Base-by-base conservation (phyloP, 768 basidiomycete species). In the Kwoniella shandongensis region DNA sequence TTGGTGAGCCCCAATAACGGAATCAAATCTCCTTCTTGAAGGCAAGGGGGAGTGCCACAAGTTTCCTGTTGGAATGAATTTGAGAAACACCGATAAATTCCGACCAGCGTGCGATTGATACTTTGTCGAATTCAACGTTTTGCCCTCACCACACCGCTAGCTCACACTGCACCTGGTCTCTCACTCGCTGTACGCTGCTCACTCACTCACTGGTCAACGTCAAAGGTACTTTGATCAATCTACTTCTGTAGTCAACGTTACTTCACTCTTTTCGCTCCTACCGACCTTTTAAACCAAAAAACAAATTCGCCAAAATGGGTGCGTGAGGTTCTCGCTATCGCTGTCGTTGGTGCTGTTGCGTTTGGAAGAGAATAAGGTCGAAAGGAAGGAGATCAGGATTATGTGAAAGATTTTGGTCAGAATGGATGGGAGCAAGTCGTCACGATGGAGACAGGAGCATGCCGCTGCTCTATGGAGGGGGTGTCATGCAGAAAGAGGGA, bases 301-400 rank as follows among this genome's bases (percentile, higher is more conserved):
- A 58, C 53, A 65, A 47, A 62, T 58, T 59, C 64, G 63, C 59
- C 67, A 69, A 65, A 63, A 69, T 69, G 67, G 67, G 67, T 69
- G 44, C 62, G 67, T 69, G 35, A 25, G 48, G 29, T 50, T 18
- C 29, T 38, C 30, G 29, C n/a, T 18, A 20, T 36, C 50, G 50
- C 32, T 20, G 27, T 32, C 35, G 27, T 50, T 38, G 32, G 20
- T 20, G 17, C 11, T 7, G 3, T 11, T 2, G 26, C 8, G 13
- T 45, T 17, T 26, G 20, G 47, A 17, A 49, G 35, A 10, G 47
- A n/a, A n/a, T n/a, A n/a, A n/a, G 30, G 5, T 30, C 15, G 30
- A 26, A n/a, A 46, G n/a, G 20, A 10, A 46, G 44, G 25, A 29
- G 44, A 36, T 36, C 35, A 8, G 35, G 35, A 36, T 36, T 8